A percentile compares a stretch with the other conserved stretches of the same genome.
These are phyloP conservation scores for Penicillium fuscoglaucum DNA, from an alignment of 2,329 filamentous ascomycete genomes.

Conservation along the genomic window DNA sequence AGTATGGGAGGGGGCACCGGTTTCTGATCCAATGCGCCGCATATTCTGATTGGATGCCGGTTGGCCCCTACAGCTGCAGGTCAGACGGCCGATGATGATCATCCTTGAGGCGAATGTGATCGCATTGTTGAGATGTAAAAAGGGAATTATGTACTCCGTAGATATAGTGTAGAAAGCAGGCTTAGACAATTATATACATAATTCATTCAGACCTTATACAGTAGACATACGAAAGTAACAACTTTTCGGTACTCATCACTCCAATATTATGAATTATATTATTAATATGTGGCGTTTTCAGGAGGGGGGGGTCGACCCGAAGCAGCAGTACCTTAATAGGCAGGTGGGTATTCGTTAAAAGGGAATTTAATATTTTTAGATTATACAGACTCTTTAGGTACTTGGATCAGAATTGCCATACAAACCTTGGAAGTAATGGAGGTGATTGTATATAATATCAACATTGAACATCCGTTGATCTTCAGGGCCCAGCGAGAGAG, in stretches of 20 bases:
- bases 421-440: too few relatives aligned
- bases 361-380: not conserved
- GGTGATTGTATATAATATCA: too few relatives aligned
- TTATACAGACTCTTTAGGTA: too few relatives aligned
- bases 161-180: not conserved
- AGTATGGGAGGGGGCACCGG: not conserved
- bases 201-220: not conserved
- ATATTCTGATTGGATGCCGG: not conserved
- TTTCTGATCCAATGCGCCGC: not conserved
- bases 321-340: slow-evolving; percentile 7
- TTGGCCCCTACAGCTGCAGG: slow-evolving; percentile 1
- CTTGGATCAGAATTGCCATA: too few relatives aligned
- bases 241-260: too few relatives aligned
- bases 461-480: not conserved
- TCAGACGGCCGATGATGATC: slow-evolving; percentile 10
- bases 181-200: too few relatives aligned
- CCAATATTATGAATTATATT: not conserved
- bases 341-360: slow-evolving; percentile 8
- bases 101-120: not conserved
- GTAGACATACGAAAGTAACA: not conserved
- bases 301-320: slow-evolving; percentile 8
- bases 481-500: slow-evolving; percentile 2
- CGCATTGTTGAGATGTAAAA: not conserved
- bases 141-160: not conserved
- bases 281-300: slow-evolving; percentile 11